Evolutionary conservation across 768 basidiomycete species (phyloP), one percentile per base, ranked within the genome.

Genomic region (Kwoniella heveanensis): DNA sequence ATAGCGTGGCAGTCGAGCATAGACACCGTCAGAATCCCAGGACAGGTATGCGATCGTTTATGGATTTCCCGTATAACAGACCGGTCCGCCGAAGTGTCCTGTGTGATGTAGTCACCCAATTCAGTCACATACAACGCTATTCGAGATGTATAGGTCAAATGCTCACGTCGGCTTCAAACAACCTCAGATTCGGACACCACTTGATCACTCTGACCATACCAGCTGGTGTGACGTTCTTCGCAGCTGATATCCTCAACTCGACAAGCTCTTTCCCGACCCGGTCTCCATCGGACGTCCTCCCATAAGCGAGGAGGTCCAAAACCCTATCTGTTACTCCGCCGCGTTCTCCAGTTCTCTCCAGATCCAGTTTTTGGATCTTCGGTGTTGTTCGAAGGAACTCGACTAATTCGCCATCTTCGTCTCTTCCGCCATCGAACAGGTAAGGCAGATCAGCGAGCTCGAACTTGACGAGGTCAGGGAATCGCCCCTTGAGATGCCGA

Each of bases 381-480:
- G 89, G 89, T 1, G 87, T 88, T 15, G 88, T 88, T 49, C 80
- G 80, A 36, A 96, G 80, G 22, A 96, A 83, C 47, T 83, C 83
- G 19, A 91, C 81, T 7, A 96, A 80, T 17, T 46, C 37, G 17
- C 52, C 6, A 10, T 48, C 58, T 8, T 37, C 49, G 15, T 56
- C 19, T 9, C 22, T 46, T 19, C n/a, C 91, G 64, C 90, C 87
- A 66, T 84, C 85, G 65, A 93, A 78, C 50, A 87, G 85, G 13
- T 83, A 73, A 13, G 90, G 88, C 24, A 94, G 85, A 9, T 88
- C 87, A 0, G 88, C 90, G 60, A 94, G 76, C 79, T 96, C 92
- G 47, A 96, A 82, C 58, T 86, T 85, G 72, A 90, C 87, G 15
- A 96, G 84, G 54, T 82, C 76, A 0, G 92, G 91, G 12, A 91